Evolutionary conservation across 805 yeast genomes (phyloP).

Genomic region (Isabelozyma rhagii): DNA sequence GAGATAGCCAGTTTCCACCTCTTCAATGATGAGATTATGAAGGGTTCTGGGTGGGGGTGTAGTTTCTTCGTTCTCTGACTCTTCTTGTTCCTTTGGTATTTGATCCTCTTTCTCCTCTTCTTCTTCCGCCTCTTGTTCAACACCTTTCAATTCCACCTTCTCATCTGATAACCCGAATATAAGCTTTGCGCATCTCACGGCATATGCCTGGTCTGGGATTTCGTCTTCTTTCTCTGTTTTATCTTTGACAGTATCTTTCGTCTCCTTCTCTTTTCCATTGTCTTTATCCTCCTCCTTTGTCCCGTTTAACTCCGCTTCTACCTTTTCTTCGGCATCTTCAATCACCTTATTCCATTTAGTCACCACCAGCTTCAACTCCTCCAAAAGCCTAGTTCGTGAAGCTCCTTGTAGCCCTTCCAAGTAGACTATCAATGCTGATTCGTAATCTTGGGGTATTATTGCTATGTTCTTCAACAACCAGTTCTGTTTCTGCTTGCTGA

Average conservation of each 20-base stretch:
- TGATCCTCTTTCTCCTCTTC: constrained; percentile 4
- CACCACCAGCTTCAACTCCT: constrained; percentile 45
- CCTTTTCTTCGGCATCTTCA: constrained; percentile 36
- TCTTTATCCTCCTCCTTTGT: constrained; percentile 10
- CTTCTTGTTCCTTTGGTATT: constrained; percentile 1
- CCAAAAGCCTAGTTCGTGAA: constrained; percentile 54
- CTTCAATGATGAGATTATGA: constrained; percentile 36
- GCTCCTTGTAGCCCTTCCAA: constrained; percentile 69
- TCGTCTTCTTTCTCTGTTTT: constrained; percentile 13
- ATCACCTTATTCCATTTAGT: constrained; percentile 56
- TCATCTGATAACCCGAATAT: constrained; percentile 34
- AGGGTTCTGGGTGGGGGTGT: constrained; percentile 4
- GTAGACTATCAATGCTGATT: constrained; percentile 47
- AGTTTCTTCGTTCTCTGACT: not conserved
- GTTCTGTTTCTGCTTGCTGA: constrained; percentile 82
- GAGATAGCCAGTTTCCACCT: constrained; percentile 32
- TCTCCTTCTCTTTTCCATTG: constrained; percentile 8
- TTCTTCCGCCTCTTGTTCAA: constrained; percentile 9
- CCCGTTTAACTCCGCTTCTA: constrained; percentile 34
- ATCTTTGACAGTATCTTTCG: constrained; percentile 7
- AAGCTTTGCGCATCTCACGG: constrained; percentile 37
- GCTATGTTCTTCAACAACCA: constrained; percentile 71
- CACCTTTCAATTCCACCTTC: constrained; percentile 29
- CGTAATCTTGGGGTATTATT: constrained; percentile 51
- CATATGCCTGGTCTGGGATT: constrained; percentile 35